phyloP scores from a whole-genome alignment of 2,329 filamentous ascomycete species.

The Colletotrichum shisoi region DNA sequence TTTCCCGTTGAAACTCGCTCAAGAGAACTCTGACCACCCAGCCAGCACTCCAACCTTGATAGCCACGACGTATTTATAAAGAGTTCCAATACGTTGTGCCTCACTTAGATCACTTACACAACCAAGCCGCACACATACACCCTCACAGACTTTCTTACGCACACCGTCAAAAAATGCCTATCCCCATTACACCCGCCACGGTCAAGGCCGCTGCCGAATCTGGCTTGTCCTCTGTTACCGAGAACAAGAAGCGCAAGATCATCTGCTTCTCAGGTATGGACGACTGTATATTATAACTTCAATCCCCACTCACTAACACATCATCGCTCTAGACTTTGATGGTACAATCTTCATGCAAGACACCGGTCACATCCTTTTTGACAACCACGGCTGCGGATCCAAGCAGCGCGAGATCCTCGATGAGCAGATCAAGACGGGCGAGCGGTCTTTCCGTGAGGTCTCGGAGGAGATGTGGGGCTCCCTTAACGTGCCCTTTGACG shows the following conservation, averaged over 20 bases:
- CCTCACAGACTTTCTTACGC: no score
- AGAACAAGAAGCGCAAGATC: constrained; percentile 62
- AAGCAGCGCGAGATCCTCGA: constrained; percentile 65
- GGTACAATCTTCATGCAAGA: constrained; percentile 77
- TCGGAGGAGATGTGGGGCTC: constrained; percentile 77
- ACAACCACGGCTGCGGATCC: constrained; percentile 69
- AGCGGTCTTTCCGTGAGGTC: constrained; percentile 73
- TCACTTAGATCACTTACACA: background rate
- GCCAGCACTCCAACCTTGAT: background rate
- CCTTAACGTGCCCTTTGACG: constrained; percentile 70
- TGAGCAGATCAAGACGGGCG: constrained; percentile 69
- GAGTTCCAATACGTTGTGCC: background rate
- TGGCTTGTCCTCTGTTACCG: constrained; percentile 32
- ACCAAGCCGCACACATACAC: background rate
- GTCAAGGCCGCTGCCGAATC: constrained; percentile 44
- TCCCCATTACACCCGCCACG: constrained; percentile 49
- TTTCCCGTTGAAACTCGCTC: constrained; percentile 31
- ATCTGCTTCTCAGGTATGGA: constrained; percentile 65
- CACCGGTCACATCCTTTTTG: constrained; percentile 73
- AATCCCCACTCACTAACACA: constrained; percentile 34
- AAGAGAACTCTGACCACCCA: constrained; percentile 22
- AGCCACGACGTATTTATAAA: constrained; percentile 1
- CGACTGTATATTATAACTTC: background rate
- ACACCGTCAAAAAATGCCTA: constrained; percentile 49
- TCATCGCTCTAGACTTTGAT: constrained; percentile 65